Percentiles rank a stretch among this genome's conserved stretches.
phyloP scores from a whole-genome alignment of 2,329 filamentous ascomycete species.

The Colletotrichum chrysophilum region DNA sequence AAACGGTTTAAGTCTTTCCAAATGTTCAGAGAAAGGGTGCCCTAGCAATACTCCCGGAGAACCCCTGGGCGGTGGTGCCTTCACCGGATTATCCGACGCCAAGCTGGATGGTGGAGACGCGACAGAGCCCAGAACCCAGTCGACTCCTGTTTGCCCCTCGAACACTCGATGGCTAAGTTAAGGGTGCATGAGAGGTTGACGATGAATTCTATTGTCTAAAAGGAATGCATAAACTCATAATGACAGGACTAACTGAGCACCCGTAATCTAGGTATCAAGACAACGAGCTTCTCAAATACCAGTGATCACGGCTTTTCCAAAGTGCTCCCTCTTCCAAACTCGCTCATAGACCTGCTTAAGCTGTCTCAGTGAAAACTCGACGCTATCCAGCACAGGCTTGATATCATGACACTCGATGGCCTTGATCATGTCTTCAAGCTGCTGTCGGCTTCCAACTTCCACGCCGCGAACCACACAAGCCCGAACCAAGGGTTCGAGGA shows the following conservation, averaged over 20 bases:
- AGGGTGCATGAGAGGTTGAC: neutral
- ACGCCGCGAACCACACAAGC: neutral
- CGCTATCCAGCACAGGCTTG: neutral
- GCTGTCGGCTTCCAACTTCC: neutral
- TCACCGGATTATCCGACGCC: neutral
- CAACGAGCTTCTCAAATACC: neutral
- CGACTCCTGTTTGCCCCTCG: neutral
- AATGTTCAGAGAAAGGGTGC: neutral
- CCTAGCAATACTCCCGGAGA: neutral
- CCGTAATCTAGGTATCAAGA: neutral
- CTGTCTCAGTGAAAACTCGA: neutral
- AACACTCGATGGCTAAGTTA: neutral
- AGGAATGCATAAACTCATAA: accelerated
- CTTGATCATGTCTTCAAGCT: neutral
- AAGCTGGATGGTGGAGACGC: neutral
- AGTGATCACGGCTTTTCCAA: neutral
- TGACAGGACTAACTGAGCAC: neutral
- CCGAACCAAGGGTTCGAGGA: neutral
- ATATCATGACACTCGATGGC: neutral
- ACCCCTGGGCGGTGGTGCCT: neutral
- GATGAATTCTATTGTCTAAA: neutral
- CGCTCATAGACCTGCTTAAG: neutral
- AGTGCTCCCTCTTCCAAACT: neutral
- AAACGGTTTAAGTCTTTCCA: neutral
- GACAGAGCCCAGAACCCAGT: neutral